These are phyloP conservation scores for Nakazawaea sp. DNA, from an alignment of 805 yeast genomes.

Conservation along the genomic window DNA sequence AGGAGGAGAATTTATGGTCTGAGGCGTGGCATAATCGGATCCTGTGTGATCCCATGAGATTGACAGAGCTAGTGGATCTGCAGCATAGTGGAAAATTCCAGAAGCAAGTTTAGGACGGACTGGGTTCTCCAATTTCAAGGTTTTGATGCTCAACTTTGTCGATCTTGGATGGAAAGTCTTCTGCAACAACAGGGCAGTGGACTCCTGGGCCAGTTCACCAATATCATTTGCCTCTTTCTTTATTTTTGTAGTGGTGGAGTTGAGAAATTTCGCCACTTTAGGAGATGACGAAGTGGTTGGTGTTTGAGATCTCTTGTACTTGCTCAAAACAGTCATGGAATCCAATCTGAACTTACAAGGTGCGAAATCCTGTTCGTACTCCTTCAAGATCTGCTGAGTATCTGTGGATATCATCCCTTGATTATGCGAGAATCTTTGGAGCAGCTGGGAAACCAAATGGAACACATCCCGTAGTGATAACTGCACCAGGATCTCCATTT, in stretches of 20 bases:
- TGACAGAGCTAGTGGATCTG: slow-evolving; percentile 4
- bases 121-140: slow-evolving; percentile 26
- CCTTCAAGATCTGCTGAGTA: slow-evolving; percentile 21
- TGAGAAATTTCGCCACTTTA: slow-evolving; percentile 18
- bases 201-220: slow-evolving; percentile 20
- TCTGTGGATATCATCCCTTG: slow-evolving; percentile 24
- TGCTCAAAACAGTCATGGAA: slow-evolving; percentile 27
- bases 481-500: slow-evolving; percentile 30
- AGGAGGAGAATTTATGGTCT: not conserved
- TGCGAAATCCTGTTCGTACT: slow-evolving; percentile 32
- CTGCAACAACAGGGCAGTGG: slow-evolving; percentile 23
- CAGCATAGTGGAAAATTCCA: slow-evolving; percentile 24
- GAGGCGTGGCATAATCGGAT: slow-evolving; percentile 1
- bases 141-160: slow-evolving; percentile 19
- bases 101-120: slow-evolving; percentile 23
- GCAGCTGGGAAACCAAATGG: slow-evolving; percentile 23
- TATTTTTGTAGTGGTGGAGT: slow-evolving; percentile 9
- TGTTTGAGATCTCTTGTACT: slow-evolving; percentile 24
- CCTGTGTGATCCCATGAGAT: not conserved
- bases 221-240: slow-evolving; percentile 13
- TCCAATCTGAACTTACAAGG: slow-evolving; percentile 30
- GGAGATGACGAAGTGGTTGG: slow-evolving; percentile 10
- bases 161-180: slow-evolving; percentile 23
- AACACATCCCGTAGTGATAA: slow-evolving; percentile 30
- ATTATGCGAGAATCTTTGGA: slow-evolving; percentile 19